Conservation (phyloP, 75 land plant genomes). For the Sequoia sempervirens region DNA sequence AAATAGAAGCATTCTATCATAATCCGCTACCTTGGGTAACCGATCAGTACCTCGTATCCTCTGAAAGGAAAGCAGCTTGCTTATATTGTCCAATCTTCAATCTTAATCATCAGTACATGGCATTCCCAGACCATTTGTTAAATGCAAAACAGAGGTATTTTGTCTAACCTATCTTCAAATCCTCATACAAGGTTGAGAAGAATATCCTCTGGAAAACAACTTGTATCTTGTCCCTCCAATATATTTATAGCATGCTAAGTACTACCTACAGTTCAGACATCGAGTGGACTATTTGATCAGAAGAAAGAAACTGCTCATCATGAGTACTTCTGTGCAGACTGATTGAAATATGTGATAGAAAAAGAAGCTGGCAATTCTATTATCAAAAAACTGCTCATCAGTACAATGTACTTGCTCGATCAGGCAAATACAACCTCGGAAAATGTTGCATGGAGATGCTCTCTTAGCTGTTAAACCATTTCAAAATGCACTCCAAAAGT, state of each 20-base stretch:
- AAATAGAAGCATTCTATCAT: neutral
- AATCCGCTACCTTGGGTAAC: neutral
- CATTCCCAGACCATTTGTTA: neutral
- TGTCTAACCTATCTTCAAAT: neutral
- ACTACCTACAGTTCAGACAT: constrained; percentile 7
- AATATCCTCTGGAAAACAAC: constrained; percentile 4
- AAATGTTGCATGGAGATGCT: constrained; percentile 1
- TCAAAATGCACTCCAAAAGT: neutral
- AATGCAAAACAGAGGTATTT: neutral
- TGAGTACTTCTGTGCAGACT: constrained; percentile 2
- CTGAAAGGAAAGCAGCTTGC: neutral
- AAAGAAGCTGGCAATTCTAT: constrained; percentile 3
- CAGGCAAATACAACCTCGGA: constrained; percentile 3
- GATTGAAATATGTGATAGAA: constrained; percentile 8
- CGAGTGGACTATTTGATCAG: neutral
- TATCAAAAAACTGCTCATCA: constrained; percentile 1
- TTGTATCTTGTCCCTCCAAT: neutral
- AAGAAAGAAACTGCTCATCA: constrained; percentile 3
- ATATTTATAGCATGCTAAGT: neutral
- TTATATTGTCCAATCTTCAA: neutral
- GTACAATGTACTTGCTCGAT: constrained; percentile 5
- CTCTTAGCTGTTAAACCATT: constrained; percentile 4
- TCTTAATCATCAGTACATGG: neutral
- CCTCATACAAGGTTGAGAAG: neutral
- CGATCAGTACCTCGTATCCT: neutral